A percentile compares a stretch with the other conserved stretches of the same genome.
Conservation (phyloP, 2,329 filamentous ascomycete genomes). For the Acephala macrosclerotiorum region DNA sequence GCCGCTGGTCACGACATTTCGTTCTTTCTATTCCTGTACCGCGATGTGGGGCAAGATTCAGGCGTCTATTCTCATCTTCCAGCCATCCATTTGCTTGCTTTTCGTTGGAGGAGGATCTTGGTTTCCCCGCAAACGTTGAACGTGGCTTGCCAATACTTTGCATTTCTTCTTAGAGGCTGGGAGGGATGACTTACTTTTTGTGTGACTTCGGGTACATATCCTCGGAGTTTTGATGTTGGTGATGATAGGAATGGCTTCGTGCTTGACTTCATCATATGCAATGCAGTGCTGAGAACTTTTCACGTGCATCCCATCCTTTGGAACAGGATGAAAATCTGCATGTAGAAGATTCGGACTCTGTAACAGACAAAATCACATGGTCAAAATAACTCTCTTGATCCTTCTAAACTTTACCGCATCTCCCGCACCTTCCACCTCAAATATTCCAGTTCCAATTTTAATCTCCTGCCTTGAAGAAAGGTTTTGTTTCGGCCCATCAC, state of each 20-base stretch:
- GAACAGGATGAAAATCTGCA: conserved; percentile 1
- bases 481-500: conserved; percentile 28
- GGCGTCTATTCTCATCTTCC: conserved; percentile 8
- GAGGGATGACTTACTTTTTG: not conserved
- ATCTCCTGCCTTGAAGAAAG: conserved; percentile 5
- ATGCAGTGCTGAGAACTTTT: not conserved
- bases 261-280: conserved; percentile 3
- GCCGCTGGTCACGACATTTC: conserved; percentile 10
- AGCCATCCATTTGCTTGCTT: not conserved
- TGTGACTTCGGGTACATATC: not conserved
- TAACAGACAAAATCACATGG: not conserved
- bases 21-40: conserved; percentile 15
- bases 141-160: not conserved
- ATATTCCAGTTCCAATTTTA: conserved; percentile 13
- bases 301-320: not conserved
- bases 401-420: not conserved
- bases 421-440: not conserved
- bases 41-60: not conserved
- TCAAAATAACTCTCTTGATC: conserved; percentile 5
- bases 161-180: not conserved
- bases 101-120: not conserved
- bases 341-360: not conserved
- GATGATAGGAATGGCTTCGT: not conserved
- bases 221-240: not conserved
- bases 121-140: conserved; percentile 5